phyloP scores from a whole-genome alignment of 805 yeast species.

The Hanseniaspora clermontiae region DNA sequence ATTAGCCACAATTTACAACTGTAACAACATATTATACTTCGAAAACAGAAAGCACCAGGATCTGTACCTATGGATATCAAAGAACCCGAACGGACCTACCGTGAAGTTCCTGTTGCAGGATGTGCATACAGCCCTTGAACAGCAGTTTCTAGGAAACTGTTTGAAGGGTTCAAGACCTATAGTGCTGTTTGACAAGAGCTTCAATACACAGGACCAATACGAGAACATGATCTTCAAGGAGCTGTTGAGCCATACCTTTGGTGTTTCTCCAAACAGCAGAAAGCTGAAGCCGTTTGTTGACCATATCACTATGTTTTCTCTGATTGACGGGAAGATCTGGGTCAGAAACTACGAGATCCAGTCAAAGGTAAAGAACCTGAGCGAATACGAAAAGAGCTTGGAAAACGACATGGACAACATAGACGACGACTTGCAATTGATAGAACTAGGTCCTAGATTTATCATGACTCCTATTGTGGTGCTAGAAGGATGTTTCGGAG shows the following conservation, averaged over 20 bases:
- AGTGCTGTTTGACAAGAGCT: constrained; percentile 71
- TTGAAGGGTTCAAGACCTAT: constrained; percentile 90
- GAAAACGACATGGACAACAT: constrained; percentile 19
- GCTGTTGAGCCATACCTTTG: constrained; percentile 67
- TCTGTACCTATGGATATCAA: constrained; percentile 84
- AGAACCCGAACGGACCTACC: constrained; percentile 97
- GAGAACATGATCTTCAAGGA: constrained; percentile 61
- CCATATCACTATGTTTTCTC: constrained; percentile 84
- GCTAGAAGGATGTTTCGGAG: constrained; percentile 93
- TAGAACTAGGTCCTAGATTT: constrained; percentile 94
- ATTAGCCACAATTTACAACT: constrained; percentile 91
- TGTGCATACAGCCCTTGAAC: constrained; percentile 88
- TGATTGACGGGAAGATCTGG: constrained; percentile 92
- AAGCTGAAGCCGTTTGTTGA: constrained; percentile 89
- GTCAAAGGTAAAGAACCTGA: constrained; percentile 41
- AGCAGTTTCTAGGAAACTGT: constrained; percentile 93
- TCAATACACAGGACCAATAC: constrained; percentile 47
- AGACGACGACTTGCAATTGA: constrained; percentile 55
- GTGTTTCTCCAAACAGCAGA: constrained; percentile 90
- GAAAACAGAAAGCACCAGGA: constrained; percentile 95
- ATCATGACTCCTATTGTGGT: constrained; percentile 85
- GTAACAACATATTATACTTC: constrained; percentile 86
- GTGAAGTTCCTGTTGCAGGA: constrained; percentile 87
- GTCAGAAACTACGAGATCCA: constrained; percentile 85
- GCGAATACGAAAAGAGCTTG: constrained; percentile 38